phyloP scores from a whole-genome alignment of 306 rosid species.

The Inga leiocalycina region DNA sequence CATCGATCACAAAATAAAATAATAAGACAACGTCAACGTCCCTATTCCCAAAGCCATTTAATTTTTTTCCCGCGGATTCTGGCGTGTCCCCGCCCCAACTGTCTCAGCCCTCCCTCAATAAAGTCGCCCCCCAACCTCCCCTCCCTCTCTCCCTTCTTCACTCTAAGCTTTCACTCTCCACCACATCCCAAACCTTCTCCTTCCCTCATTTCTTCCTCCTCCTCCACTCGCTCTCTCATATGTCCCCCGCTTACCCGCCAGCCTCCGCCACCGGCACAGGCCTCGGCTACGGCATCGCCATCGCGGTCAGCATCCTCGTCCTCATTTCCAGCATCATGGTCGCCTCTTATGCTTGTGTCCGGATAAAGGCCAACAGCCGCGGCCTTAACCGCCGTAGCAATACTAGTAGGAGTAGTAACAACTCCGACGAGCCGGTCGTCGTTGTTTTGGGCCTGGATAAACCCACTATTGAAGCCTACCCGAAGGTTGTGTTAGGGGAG shows the following conservation, averaged over 20 bases:
- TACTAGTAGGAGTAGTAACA: not conserved
- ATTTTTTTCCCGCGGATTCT: conserved; percentile 53
- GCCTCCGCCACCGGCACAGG: conserved; percentile 51
- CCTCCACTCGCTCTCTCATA: conserved; percentile 14
- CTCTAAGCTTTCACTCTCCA: conserved; percentile 1
- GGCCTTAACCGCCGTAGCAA: not conserved
- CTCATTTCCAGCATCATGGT: conserved; percentile 76
- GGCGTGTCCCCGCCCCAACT: conserved; percentile 37
- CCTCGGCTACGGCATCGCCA: conserved; percentile 70
- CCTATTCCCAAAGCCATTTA: conserved; percentile 38
- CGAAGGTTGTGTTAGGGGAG: conserved; percentile 57
- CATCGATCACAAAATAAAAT: not conserved
- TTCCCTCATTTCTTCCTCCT: too few species aligned
- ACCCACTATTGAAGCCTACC: conserved; percentile 51
- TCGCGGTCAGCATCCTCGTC: conserved; percentile 71
- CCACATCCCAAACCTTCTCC: conserved; percentile 1
- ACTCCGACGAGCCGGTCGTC: conserved; percentile 5
- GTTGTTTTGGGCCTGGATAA: conserved; percentile 55
- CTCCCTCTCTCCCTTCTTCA: too few species aligned
- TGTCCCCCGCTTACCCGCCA: conserved; percentile 52
- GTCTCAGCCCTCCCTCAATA: not conserved
- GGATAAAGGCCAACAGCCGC: conserved; percentile 42
- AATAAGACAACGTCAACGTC: conserved; percentile 27
- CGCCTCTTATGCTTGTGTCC: conserved; percentile 60
- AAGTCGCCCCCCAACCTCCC: not conserved